Evolutionary conservation across 176 grass and related monocot species (phyloP).

Genomic region (Ensete ventricosum): DNA sequence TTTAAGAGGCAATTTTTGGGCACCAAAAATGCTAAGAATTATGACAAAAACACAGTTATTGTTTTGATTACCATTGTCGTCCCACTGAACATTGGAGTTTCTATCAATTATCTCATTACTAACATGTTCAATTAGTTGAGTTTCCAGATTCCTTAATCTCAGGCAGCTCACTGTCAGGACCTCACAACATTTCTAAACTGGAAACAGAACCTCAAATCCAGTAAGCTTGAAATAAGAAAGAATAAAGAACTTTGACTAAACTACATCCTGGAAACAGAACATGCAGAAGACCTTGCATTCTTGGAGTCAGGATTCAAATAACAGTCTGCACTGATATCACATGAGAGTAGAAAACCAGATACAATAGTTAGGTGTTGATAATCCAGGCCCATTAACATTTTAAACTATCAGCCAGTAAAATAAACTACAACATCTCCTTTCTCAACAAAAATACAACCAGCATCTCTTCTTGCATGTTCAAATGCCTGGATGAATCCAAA

Average conservation of each 20-base stretch:
- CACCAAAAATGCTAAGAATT: neutral
- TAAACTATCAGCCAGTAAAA: conserved; percentile 20
- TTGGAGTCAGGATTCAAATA: too few species aligned
- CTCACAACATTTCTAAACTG: conserved; percentile 89
- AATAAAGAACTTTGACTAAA: neutral
- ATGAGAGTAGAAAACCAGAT: too few species aligned
- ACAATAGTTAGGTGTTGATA: too few species aligned
- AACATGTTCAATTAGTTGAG: conserved; percentile 84
- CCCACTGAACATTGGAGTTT: conserved; percentile 86
- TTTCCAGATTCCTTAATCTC: conserved; percentile 89
- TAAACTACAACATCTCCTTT: conserved; percentile 44
- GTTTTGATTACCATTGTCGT: conserved; percentile 64
- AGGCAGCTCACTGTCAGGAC: conserved; percentile 77
- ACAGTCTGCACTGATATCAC: too few species aligned
- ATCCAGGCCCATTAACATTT: conserved; percentile 12
- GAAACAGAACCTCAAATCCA: conserved; percentile 2
- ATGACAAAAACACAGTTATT: neutral
- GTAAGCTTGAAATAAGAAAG: neutral
- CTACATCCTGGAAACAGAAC: neutral
- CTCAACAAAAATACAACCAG: conserved; percentile 42
- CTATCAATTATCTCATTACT: conserved; percentile 99
- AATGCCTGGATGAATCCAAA: conserved; percentile 54
- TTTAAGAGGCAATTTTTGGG: neutral
- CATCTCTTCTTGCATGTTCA: conserved; percentile 56
- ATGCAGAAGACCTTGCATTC: conserved; percentile 9